Conservation (phyloP, 257 asterid genomes). For the Nicotiana paniculata region DNA sequence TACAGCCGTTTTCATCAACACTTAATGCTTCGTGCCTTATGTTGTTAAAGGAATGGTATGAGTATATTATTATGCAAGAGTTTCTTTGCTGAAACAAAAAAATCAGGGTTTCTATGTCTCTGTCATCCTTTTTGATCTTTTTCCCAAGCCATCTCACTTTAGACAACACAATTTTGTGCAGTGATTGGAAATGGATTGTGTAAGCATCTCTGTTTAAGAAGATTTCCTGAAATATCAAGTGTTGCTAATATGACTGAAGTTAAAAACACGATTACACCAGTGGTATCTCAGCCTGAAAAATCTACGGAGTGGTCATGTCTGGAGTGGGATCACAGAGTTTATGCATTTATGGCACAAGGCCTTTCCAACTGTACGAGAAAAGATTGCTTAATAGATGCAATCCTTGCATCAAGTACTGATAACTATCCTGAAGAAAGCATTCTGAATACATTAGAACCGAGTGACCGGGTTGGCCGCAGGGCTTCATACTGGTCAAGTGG, state of each 20-base stretch:
- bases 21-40: background rate
- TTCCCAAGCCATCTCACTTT: background rate
- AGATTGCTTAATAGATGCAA: conserved; percentile 52
- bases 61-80: conserved; percentile 3
- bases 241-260: conserved; percentile 29
- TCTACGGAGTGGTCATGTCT: conserved; percentile 24
- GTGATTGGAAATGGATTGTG: conserved; percentile 54
- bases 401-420: conserved; percentile 79
- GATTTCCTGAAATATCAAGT: conserved; percentile 48
- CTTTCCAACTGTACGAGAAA: conserved; percentile 26
- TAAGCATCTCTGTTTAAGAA: conserved; percentile 54
- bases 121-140: background rate
- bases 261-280: conserved; percentile 19
- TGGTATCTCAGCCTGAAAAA: conserved; percentile 16
- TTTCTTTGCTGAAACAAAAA: background rate
- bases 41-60: background rate
- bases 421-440: conserved; percentile 73
- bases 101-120: background rate
- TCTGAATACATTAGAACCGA: conserved; percentile 49
- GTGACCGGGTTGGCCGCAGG: conserved; percentile 42
- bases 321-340: conserved; percentile 53
- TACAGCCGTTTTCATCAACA: background rate
- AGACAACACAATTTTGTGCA: conserved; percentile 25
- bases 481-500: conserved; percentile 89
- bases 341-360: conserved; percentile 40